Evolutionary conservation across 805 yeast genomes (phyloP).

Genomic region (Ogataea methylovora): DNA sequence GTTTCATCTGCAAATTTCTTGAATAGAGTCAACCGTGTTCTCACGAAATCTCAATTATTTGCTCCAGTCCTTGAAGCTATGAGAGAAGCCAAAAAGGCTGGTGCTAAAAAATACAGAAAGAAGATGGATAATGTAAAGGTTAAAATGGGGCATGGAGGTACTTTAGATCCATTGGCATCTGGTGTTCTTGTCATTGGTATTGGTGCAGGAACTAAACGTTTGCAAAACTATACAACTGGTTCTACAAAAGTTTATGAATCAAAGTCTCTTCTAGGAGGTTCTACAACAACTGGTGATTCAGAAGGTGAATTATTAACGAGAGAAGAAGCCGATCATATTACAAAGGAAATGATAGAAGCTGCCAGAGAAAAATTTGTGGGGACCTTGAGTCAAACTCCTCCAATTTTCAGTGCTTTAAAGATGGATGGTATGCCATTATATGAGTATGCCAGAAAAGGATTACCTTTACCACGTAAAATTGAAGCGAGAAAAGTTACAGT

Average conservation of each 20-base stretch:
- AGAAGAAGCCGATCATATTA: conserved; percentile 50
- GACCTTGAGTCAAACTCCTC: conserved; percentile 81
- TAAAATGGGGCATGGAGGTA: conserved; percentile 98
- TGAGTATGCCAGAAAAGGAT: conserved; percentile 86
- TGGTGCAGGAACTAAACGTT: conserved; percentile 83
- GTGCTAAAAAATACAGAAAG: conserved; percentile 38
- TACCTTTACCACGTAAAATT: conserved; percentile 79
- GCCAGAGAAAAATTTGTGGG: conserved; percentile 70
- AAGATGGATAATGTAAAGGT: conserved; percentile 50
- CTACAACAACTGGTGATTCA: conserved; percentile 90
- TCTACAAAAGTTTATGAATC: conserved; percentile 78
- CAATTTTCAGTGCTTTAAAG: conserved; percentile 88
- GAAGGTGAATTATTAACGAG: conserved; percentile 74
- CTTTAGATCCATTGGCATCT: conserved; percentile 92
- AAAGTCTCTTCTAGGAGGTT: conserved; percentile 77
- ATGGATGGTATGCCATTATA: conserved; percentile 92
- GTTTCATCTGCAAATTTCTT: conserved; percentile 72
- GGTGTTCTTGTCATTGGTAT: conserved; percentile 90
- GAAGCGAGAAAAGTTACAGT: conserved; percentile 67
- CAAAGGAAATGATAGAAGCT: conserved; percentile 39
- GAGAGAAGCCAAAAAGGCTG: conserved; percentile 37
- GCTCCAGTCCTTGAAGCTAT: conserved; percentile 44
- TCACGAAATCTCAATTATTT: conserved; percentile 55
- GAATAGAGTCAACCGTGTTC: conserved; percentile 51
- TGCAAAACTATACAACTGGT: conserved; percentile 63